Percentiles rank a stretch among this genome's conserved stretches.
These are phyloP conservation scores for Talaromyces sp. DNA, from an alignment of 2,329 filamentous ascomycete genomes.

Conservation along the genomic window DNA sequence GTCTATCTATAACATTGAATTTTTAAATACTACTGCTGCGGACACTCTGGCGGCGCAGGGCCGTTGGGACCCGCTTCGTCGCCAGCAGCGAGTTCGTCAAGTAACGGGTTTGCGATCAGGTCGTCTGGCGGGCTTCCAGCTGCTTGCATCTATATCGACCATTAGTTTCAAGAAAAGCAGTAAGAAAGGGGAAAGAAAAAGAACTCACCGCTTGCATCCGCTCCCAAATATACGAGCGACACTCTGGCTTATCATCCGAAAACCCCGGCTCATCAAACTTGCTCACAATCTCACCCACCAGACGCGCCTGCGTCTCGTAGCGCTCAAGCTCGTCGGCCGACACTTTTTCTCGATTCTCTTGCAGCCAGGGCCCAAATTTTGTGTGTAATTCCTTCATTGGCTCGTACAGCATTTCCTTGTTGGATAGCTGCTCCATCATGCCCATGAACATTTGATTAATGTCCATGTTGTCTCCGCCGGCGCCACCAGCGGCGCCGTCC, in stretches of 20 bases:
- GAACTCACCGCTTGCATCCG: conserved; percentile 86
- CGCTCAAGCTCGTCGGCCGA: conserved; percentile 65
- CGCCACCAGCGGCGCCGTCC: conserved; percentile 62
- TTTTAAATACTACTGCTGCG: conserved; percentile 48
- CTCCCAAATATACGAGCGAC: conserved; percentile 90
- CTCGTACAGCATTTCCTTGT: conserved; percentile 96
- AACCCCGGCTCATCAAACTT: conserved; percentile 83
- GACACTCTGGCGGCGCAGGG: conserved; percentile 52
- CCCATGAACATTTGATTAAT: conserved; percentile 92
- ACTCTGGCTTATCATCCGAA: conserved; percentile 70
- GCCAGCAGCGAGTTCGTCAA: conserved; percentile 75
- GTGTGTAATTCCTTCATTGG: conserved; percentile 95
- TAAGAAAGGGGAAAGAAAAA: neutral
- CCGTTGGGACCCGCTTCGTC: conserved; percentile 51
- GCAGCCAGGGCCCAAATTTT: conserved; percentile 87
- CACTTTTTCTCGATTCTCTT: conserved; percentile 61
- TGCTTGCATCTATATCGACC: conserved; percentile 84
- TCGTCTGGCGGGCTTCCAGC: conserved; percentile 85
- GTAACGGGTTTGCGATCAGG: conserved; percentile 54
- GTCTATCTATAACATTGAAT: neutral
- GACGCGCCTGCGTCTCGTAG: conserved; percentile 71
- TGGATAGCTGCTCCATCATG: conserved; percentile 98
- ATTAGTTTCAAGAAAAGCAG: neutral
- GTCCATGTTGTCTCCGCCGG: conserved; percentile 66
- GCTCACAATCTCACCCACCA: conserved; percentile 79